A percentile compares a stretch with the other conserved stretches of the same genome.
phyloP scores from a whole-genome alignment of 192 early-diverging fungal species.

The Umbelopsis sp. region DNA sequence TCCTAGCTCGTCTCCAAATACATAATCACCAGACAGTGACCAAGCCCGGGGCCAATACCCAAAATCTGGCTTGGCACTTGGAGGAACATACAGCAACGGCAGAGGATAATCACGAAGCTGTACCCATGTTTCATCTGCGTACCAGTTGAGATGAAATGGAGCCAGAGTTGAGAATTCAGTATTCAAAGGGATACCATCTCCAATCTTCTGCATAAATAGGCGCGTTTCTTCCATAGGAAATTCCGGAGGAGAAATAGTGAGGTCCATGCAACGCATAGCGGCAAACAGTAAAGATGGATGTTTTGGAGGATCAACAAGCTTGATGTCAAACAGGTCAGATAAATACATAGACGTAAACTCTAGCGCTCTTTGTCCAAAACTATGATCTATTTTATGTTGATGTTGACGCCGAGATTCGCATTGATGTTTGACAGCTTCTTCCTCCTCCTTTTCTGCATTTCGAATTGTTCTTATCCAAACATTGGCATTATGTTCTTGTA shows the following conservation, averaged over 20 bases:
- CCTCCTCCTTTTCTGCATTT: conserved; percentile 15
- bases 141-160: conserved; percentile 44
- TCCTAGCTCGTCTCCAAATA: conserved; percentile 45
- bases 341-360: conserved; percentile 10
- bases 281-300: conserved; percentile 36
- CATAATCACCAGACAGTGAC: conserved; percentile 42
- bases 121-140: conserved; percentile 37
- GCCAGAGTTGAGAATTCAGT: conserved; percentile 40
- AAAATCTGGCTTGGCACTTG: not conserved
- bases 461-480: conserved; percentile 39
- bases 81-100: conserved; percentile 44
- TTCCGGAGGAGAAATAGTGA: conserved; percentile 26
- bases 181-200: conserved; percentile 43
- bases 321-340: conserved; percentile 23
- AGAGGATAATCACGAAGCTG: conserved; percentile 48
- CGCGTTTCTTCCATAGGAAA: conserved; percentile 41
- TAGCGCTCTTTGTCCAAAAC: not conserved
- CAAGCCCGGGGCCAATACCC: conserved; percentile 20
- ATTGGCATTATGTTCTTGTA: conserved; percentile 38
- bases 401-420: conserved; percentile 3
- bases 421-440: not conserved
- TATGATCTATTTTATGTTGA: not conserved
- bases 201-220: conserved; percentile 43
- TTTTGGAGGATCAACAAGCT: conserved; percentile 17
- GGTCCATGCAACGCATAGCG: conserved; percentile 22